Percentiles rank a stretch among this genome's conserved stretches.
These are phyloP conservation scores for Hyaloscypha bicolor DNA, from an alignment of 495 filamentous ascomycete species.

Conservation along the genomic window DNA sequence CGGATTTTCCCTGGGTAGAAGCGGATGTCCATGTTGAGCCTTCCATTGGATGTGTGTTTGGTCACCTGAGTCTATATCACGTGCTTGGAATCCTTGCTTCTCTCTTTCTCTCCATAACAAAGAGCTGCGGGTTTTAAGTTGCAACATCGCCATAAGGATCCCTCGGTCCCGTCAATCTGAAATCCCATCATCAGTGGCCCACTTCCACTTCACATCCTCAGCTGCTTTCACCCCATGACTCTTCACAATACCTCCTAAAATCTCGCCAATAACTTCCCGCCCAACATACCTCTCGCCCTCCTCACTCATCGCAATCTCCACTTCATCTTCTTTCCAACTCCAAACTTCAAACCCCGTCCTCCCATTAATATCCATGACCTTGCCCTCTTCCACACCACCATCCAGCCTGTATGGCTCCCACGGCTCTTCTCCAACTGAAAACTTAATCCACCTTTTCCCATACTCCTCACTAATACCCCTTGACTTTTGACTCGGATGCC, in stretches of 20 bases:
- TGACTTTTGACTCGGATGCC: not conserved
- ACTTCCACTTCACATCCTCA: not conserved
- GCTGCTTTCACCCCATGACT: not conserved
- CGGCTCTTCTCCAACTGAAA: slow-evolving; percentile 5
- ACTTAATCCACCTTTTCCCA: not conserved
- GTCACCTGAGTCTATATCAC: too few species aligned
- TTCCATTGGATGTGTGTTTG: too few species aligned
- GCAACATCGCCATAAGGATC: not conserved
- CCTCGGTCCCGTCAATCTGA: not conserved
- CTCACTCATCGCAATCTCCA: not conserved
- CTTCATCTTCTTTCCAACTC: slow-evolving; percentile 9
- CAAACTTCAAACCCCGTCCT: not conserved
- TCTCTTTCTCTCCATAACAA: too few species aligned
- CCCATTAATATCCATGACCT: not conserved
- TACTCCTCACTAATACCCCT: slow-evolving; percentile 5
- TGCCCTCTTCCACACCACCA: not conserved
- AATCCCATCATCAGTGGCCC: not conserved
- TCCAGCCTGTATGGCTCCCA: not conserved
- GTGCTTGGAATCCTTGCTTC: too few species aligned
- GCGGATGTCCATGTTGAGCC: too few species aligned
- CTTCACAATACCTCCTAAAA: not conserved
- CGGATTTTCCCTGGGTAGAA: too few species aligned
- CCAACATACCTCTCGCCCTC: slow-evolving; percentile 6
- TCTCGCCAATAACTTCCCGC: not conserved
- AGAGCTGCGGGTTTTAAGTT: not conserved